A percentile compares a stretch with the other conserved stretches of the same genome.
These are phyloP conservation scores for Chalciporus pseudorubinellus DNA, from an alignment of 768 basidiomycete species.

Conservation along the genomic window DNA sequence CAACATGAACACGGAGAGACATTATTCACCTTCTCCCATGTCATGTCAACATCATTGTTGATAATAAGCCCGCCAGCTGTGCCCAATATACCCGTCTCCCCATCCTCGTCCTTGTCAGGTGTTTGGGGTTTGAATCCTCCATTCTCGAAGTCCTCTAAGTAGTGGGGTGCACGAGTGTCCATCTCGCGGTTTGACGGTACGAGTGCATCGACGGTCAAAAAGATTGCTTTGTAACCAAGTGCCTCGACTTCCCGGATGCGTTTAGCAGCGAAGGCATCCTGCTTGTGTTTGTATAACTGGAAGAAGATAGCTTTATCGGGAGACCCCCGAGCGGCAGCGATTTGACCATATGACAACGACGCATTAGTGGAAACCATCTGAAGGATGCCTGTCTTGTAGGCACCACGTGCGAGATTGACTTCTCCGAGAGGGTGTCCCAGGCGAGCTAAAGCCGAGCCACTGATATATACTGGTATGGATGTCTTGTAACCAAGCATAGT, in stretches of 20 bases:
- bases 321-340: constrained; percentile 52
- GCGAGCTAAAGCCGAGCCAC: constrained; percentile 79
- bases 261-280: constrained; percentile 62
- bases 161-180: constrained; percentile 63
- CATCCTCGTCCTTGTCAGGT: constrained; percentile 30
- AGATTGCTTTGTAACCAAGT: constrained; percentile 83
- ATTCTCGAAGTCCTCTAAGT: constrained; percentile 53
- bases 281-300: constrained; percentile 81
- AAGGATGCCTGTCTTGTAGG: constrained; percentile 62
- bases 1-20: neutral
- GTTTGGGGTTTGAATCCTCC: constrained; percentile 26
- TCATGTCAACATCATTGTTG: constrained; percentile 73
- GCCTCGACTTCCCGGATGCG: constrained; percentile 68
- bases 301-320: constrained; percentile 69
- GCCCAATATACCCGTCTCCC: constrained; percentile 45
- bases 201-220: constrained; percentile 90
- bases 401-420: constrained; percentile 73
- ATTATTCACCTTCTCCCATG: constrained; percentile 60
- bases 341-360: constrained; percentile 62
- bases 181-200: constrained; percentile 77
- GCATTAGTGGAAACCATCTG: constrained; percentile 86
- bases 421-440: constrained; percentile 91
- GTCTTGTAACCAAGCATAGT: constrained; percentile 69
- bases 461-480: constrained; percentile 79
- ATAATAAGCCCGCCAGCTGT: constrained; percentile 67